These are phyloP conservation scores for Pogostemon cablin DNA, from an alignment of 257 asterid species.

Conservation along the genomic window DNA sequence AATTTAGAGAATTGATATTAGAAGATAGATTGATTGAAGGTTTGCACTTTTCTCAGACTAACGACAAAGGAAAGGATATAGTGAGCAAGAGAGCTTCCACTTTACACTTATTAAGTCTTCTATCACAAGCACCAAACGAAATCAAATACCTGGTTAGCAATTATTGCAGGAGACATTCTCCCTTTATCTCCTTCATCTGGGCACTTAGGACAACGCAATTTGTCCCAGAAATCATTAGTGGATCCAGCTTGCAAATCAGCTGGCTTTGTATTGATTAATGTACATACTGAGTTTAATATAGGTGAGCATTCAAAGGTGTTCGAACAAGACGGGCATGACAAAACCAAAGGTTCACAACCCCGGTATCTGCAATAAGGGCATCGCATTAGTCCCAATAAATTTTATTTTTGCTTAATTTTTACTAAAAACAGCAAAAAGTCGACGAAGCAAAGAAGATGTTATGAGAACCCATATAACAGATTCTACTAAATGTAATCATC, in stretches of 20 bases:
- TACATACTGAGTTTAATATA: slow-evolving; percentile 63
- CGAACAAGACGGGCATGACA: slow-evolving; percentile 90
- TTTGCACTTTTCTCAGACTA: background rate
- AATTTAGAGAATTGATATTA: background rate
- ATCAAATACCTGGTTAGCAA: slow-evolving; percentile 80
- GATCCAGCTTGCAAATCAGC: slow-evolving; percentile 45
- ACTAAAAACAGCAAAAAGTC: background rate
- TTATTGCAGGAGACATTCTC: slow-evolving; percentile 59
- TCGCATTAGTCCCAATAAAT: slow-evolving; percentile 19
- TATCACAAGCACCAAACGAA: slow-evolving; percentile 3
- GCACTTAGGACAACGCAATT: slow-evolving; percentile 77
- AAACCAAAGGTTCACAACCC: slow-evolving; percentile 78
- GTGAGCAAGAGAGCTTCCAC: background rate
- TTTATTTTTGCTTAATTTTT: background rate
- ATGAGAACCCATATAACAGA: background rate
- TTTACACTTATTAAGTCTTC: background rate
- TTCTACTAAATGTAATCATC: background rate
- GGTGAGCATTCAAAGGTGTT: slow-evolving; percentile 67
- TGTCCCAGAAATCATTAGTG: slow-evolving; percentile 67
- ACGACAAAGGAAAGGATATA: background rate
- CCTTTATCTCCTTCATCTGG: slow-evolving; percentile 75
- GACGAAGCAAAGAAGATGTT: slow-evolving; percentile 2
- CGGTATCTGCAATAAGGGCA: slow-evolving; percentile 66
- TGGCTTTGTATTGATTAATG: slow-evolving; percentile 52
- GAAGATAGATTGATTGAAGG: background rate